Conservation (phyloP, 1,284 basidiomycete genomes). For the Lignosus rhinocerotis region DNA sequence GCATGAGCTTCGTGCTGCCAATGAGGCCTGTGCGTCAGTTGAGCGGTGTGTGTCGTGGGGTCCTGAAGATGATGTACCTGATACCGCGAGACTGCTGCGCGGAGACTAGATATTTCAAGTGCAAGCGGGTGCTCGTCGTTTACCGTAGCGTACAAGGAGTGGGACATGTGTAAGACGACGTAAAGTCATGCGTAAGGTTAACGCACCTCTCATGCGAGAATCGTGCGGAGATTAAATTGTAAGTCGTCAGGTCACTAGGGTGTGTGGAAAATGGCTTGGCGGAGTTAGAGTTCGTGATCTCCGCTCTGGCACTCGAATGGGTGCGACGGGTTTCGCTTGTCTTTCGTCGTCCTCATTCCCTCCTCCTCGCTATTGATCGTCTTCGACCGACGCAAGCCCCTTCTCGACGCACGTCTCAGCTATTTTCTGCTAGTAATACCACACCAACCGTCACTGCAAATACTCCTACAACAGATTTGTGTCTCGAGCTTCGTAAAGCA, state of each 20-base stretch:
- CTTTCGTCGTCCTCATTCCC: not conserved
- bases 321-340: not conserved
- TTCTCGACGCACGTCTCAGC: not conserved
- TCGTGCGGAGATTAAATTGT: not conserved
- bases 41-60: slow-evolving; percentile 23
- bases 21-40: slow-evolving; percentile 30
- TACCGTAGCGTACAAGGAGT: slow-evolving; percentile 12
- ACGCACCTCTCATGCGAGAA: not conserved
- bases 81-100: slow-evolving; percentile 63
- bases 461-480: not conserved
- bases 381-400: not conserved
- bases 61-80: slow-evolving; percentile 46
- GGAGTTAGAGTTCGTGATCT: not conserved
- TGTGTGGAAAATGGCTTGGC: not conserved
- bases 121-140: slow-evolving; percentile 63
- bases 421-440: slow-evolving; percentile 7
- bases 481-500: not conserved
- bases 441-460: not conserved
- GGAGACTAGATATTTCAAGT: slow-evolving; percentile 63
- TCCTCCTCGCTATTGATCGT: not conserved
- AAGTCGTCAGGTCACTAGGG: not conserved
- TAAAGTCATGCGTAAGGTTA: slow-evolving; percentile 5
- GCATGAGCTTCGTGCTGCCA: slow-evolving; percentile 66
- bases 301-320: not conserved
- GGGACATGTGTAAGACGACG: slow-evolving; percentile 24